Base-by-base conservation (phyloP, 768 basidiomycete genomes). In the Leccinum broughii region DNA sequence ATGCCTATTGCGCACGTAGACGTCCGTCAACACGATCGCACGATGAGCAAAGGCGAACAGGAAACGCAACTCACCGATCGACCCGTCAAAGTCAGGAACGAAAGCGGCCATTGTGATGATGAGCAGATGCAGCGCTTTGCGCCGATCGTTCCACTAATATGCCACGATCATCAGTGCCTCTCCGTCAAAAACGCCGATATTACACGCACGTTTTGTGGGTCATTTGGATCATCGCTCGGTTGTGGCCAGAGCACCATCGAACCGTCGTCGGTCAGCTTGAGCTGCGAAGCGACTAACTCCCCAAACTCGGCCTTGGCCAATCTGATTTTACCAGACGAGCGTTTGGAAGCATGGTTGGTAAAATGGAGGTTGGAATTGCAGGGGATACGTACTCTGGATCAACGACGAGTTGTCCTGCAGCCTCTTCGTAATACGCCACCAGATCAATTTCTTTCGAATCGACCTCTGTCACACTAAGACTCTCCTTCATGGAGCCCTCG, bases 321-420 rank as follows among this genome's bases (percentile, higher is more conserved):
- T 32, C 80, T 81, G 44, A 56, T 28, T 46, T 4, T 8, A 55
- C 7, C 51, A 15, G 7, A 30, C 51, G 22, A 61, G 26, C 26
- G 3, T 34, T 15, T 15, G 6, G 17, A 14, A 17, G 15, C 11
- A 7, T 17, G 20, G 3, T 13, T 13, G 10, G 44, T 46, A 46
- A 46, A 22, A 24, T 20, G 20, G 1, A 46, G 10, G 26, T 14
- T 30, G 17, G 8, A 37, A 14, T 8, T 8, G 7, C 4, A 20
- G 9, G 3, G 10, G 8, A 35, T 34, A 78, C 83, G 22, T 59
- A 85, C 86, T 77, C 72, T 13, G 86, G 85, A 69, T 88, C 85
- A 13, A 88, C 75, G 54, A 88, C 83, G 46, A 88, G 72, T 20
- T 86, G 77, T 13, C 86, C 87, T 1, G 84, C 85, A 60, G 77